phyloP scores from a whole-genome alignment of 2,329 filamentous ascomycete genomes.

The Aspergillus novofumigatus region DNA sequence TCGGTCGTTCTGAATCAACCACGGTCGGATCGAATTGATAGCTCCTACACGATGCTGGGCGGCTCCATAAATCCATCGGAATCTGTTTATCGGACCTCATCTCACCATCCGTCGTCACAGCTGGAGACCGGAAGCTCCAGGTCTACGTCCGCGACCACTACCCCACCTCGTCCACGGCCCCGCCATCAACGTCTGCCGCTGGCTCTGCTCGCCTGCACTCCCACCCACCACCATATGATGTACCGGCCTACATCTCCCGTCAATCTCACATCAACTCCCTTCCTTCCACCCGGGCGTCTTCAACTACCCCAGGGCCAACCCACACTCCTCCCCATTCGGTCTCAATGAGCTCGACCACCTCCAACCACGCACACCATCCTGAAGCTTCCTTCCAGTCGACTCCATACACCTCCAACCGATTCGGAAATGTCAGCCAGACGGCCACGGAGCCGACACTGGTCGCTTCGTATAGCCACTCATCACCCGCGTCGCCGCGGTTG shows the following conservation, averaged over 20 bases:
- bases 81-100: conserved; percentile 31
- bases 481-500: conserved; percentile 44
- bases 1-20: conserved; percentile 63
- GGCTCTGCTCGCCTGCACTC: conserved; percentile 30
- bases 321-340: conserved; percentile 25
- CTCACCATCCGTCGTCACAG: conserved; percentile 20
- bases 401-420: conserved; percentile 15
- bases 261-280: conserved; percentile 23
- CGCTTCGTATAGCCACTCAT: conserved; percentile 28
- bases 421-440: conserved; percentile 22
- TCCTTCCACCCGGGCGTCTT: conserved; percentile 22
- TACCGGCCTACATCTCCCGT: conserved; percentile 33
- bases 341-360: conserved; percentile 49
- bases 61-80: conserved; percentile 40
- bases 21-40: conserved; percentile 66
- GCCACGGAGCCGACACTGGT: conserved; percentile 23
- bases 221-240: conserved; percentile 25
- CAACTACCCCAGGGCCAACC: conserved; percentile 17
- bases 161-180: conserved; percentile 35
- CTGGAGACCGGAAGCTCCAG: conserved; percentile 26
- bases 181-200: conserved; percentile 30
- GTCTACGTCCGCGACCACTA: conserved; percentile 27
- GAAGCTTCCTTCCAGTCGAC: conserved; percentile 11
- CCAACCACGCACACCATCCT: conserved; percentile 25
- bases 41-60: conserved; percentile 66